Base-by-base conservation (phyloP, 73 alveolate genomes). In the Paramecium primaurelia region DNA sequence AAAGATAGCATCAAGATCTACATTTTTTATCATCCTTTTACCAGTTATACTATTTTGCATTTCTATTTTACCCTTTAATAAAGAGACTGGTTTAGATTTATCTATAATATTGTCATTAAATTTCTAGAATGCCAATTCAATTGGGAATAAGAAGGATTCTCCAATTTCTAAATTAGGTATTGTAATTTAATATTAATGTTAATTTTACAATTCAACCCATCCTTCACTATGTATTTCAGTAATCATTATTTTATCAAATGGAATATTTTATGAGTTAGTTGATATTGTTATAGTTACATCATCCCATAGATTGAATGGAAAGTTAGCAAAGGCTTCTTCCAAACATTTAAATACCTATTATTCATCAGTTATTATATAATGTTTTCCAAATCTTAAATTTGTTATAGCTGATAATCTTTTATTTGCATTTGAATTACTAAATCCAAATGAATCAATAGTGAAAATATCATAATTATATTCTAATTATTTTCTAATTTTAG, bases 391-490 rank as follows among this genome's bases (percentile, higher is more conserved):
- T 64, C 84, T 28, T 64, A 22, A 51, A 64, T 64, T 64, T 2
- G 84, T 34, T 4, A 64, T 64, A 8, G 49, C 0, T 32, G 45
- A 32, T 32, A 64, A 64, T 64, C 84, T 22, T 64, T 64, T 64
- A 12, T 64, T 64, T 25, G 84, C 84, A 64, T 64, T 64, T 28
- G 84, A 97, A 28, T 86, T 87, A 22, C 97, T 96, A 73, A 93
- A 95, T 1, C 98, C 98, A 92, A 95, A 95, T 18, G 98, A 83
- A 92, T 95, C 97, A 37, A 95, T 88, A 93, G 98, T 93, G 54
- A 93, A 95, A 10, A 92, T 88, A 68, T 93, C 93, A 20, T 94
- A 77, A 30, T 47, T 25, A 42, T 92, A 88, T 75, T 86, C 85
- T 26, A 93, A 60, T 44, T 86, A 58, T 3, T 88, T 80, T 71